phyloP scores from a whole-genome alignment of 345 rosid species.

The Barbarea vulgaris region DNA sequence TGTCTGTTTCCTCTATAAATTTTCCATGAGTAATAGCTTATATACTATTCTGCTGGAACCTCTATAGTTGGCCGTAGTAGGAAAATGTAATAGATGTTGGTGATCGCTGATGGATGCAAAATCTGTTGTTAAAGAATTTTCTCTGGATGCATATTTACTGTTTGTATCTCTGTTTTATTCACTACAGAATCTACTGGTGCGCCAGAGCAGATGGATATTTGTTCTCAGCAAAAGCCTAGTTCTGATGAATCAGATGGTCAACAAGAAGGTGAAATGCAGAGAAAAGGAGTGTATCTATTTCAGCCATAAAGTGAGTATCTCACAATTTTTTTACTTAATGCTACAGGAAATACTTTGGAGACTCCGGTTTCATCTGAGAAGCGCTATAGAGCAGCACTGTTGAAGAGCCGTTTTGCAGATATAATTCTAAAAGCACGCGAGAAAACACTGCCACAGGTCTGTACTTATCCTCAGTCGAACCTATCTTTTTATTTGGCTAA shows the following conservation, averaged over 20 bases:
- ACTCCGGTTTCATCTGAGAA: conserved; percentile 80
- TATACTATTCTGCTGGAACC: conserved; percentile 5
- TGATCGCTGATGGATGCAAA: neutral
- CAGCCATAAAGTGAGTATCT: conserved; percentile 42
- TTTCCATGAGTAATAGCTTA: neutral
- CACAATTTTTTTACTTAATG: conserved; percentile 41
- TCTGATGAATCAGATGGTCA: conserved; percentile 57
- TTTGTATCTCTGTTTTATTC: conserved; percentile 11
- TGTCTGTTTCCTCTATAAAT: neutral
- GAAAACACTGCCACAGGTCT: conserved; percentile 83
- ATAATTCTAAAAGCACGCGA: conserved; percentile 92
- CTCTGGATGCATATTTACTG: neutral
- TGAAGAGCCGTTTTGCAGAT: conserved; percentile 90
- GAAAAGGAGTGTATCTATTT: conserved; percentile 32
- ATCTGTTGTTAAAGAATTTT: conserved; percentile 10
- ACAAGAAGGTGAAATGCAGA: conserved; percentile 72
- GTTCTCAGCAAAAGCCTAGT: conserved; percentile 56
- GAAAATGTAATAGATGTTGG: conserved; percentile 15
- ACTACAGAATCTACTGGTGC: conserved; percentile 60
- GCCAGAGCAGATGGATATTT: conserved; percentile 58
- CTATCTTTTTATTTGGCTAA: conserved; percentile 1
- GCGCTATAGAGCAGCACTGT: conserved; percentile 75
- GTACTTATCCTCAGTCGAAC: conserved; percentile 14
- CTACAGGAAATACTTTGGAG: conserved; percentile 68
- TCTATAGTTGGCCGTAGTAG: conserved; percentile 5